Evolutionary conservation across 306 rosid species (phyloP), one percentile per base, ranked within the genome.

Genomic region (Sphenostylis stenocarpa): DNA sequence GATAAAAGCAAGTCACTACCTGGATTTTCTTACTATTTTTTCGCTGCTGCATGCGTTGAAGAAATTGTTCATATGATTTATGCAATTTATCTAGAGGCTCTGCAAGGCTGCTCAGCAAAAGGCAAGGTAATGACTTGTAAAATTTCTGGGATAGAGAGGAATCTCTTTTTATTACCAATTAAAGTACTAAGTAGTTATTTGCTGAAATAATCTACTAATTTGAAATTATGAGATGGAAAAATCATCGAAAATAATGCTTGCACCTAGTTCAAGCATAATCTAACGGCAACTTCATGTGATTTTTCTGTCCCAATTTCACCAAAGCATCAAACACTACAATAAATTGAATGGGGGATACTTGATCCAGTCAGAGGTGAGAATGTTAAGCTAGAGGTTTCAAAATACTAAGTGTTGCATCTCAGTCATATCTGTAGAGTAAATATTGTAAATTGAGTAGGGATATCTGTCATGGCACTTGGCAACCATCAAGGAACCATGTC

Each of bases 1-100:
- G 62, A 9, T 48, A 71, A 33, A 72, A 55, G 15, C 19, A 43
- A 34, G 64, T 44, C 64, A 79, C 67, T 76, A 94, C 98, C 92
- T 85, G 88, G 62, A 12, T 62, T 86, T 58, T 86, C 80, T 85
- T 84, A 52, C 78, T 84, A 75, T 76, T 91, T 84, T 83, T 86
- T 77, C 85, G 85, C 74, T 84, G 84, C 74, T 84, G 82, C 89
- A 80, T 78, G 65, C 96, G 96, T 75, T 74, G 85, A 82, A 92
- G 93, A 80, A 90, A 94, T 84, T 94, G 91, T 74, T 94, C 93
- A 60, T 90, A 94, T 15, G 98, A 84, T 84, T 85, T 89, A 81
- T 92, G 93, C 84, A 92, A 51, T 64, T 85, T 93, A 77, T 87
- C 96, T 48, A 79, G 19, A 19, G 97, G 98, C 79, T 94, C 97